Base-by-base conservation (phyloP, 768 basidiomycete genomes). In the Kwoniella pini region DNA sequence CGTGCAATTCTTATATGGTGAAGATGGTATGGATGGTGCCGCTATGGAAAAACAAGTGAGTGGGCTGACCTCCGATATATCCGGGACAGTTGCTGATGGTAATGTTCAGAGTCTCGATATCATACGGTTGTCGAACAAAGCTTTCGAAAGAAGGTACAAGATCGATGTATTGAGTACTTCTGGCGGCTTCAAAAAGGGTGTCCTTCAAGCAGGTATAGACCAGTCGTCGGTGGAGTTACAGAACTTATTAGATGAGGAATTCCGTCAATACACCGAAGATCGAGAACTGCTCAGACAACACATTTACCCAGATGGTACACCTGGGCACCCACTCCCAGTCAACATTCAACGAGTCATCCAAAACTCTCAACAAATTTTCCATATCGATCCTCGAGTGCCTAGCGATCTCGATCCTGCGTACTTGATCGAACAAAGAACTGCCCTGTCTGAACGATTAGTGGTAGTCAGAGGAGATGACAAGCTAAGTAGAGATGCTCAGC, bases 11-110 rank as follows among this genome's bases (percentile, higher is more conserved):
- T 83, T 91, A 22, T 99, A 99, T 66, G 96, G 96, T 28, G 96
- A 99, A 76, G 96, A 99, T 72, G 96, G 96, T 42, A 97, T 98
- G 90, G 96, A 99, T 74, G 96, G 91, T 60, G 91, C 92, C 0
- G 94, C 87, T 79, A 96, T 99, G 76, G 96, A 99, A 81, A 89
- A 88, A 65, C 96, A 99, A 80, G 76, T 74, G 49, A 71, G 75
- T 44, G 31, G 24, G 22, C 7, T 33, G 28, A 24, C 30, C 17
- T 42, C 30, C 24, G 17, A 40, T 33, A 19, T 22, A 19, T 21
- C 13, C 7, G 13, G 19, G 28, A 21, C 5, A 17, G 12, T 13
- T 19, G 40, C 40, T 27, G 21, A 54, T 9, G 28, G 13, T 13
- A 7, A 24, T 46, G 17, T 30, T 27, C 42, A 78, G 72, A 88